Conservation (phyloP, 768 basidiomycete genomes). For the Suillus cothurnatus region DNA sequence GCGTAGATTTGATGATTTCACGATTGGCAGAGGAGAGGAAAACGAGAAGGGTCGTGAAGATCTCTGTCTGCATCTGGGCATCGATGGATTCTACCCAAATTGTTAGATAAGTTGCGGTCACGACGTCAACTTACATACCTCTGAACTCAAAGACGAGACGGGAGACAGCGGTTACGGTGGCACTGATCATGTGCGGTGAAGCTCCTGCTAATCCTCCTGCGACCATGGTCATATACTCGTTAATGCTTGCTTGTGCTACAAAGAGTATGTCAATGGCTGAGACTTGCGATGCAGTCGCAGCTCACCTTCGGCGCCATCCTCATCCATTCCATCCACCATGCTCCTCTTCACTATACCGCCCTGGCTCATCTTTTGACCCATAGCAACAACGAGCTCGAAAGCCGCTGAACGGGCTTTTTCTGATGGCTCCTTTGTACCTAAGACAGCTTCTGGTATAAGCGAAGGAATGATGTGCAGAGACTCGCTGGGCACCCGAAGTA, state of each 20-base stretch:
- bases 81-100: constrained; percentile 61
- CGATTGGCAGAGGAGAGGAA: constrained; percentile 94
- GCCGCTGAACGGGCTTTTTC: constrained; percentile 88
- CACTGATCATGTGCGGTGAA: constrained; percentile 97
- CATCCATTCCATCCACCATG: constrained; percentile 83
- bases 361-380: constrained; percentile 89
- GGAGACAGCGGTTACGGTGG: constrained; percentile 92
- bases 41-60: constrained; percentile 83
- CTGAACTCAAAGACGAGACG: constrained; percentile 96
- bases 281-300: constrained; percentile 9
- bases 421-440: constrained; percentile 96
- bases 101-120: not conserved
- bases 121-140: constrained; percentile 46
- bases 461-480: constrained; percentile 84
- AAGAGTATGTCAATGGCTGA: constrained; percentile 17
- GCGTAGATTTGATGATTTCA: constrained; percentile 95
- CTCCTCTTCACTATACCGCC: constrained; percentile 83
- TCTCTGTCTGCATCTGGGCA: constrained; percentile 73
- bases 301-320: constrained; percentile 53
- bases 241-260: constrained; percentile 69
- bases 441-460: constrained; percentile 89
- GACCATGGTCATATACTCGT: constrained; percentile 97
- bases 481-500: constrained; percentile 67
- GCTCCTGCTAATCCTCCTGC: constrained; percentile 93
- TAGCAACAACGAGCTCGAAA: constrained; percentile 86